phyloP scores from a whole-genome alignment of 306 rosid genomes.

The Dalbergia cultrata region DNA sequence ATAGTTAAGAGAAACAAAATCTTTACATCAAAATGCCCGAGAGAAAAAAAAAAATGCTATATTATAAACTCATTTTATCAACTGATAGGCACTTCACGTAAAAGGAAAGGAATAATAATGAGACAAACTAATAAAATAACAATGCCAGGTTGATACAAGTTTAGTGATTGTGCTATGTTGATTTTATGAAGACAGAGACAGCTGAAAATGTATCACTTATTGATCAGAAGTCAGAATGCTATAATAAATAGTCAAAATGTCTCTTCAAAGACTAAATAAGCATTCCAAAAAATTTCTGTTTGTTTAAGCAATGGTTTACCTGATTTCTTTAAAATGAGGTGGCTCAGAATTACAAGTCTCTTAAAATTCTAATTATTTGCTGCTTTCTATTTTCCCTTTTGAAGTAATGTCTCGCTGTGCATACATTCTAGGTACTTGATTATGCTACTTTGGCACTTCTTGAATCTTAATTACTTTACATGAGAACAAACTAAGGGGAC shows the following conservation, averaged over 20 bases:
- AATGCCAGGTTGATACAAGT: conserved; percentile 1
- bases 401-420: conserved; percentile 25
- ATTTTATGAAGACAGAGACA: conserved; percentile 2
- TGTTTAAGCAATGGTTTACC: neutral
- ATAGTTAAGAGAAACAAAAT: conserved; percentile 37
- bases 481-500: conserved; percentile 11
- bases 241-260: conserved; percentile 9
- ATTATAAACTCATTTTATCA: conserved; percentile 35
- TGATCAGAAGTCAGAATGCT: conserved; percentile 6
- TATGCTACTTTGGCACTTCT: conserved; percentile 24
- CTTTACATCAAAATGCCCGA: conserved; percentile 17
- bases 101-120: conserved; percentile 16
- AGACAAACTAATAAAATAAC: conserved; percentile 10
- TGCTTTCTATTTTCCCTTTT: conserved; percentile 37
- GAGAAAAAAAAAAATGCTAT: neutral
- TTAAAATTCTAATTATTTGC: neutral
- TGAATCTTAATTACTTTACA: conserved; percentile 8
- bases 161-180: conserved; percentile 5
- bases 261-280: conserved; percentile 27
- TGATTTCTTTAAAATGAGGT: conserved; percentile 12
- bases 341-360: conserved; percentile 16
- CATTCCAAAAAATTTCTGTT: neutral
- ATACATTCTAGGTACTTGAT: neutral
- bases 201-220: conserved; percentile 5
- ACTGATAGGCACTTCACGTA: conserved; percentile 27